A percentile compares a stretch with the other conserved stretches of the same genome.
phyloP scores from a whole-genome alignment of 164 flowering plant genomes.

The Aristolochia contorta region DNA sequence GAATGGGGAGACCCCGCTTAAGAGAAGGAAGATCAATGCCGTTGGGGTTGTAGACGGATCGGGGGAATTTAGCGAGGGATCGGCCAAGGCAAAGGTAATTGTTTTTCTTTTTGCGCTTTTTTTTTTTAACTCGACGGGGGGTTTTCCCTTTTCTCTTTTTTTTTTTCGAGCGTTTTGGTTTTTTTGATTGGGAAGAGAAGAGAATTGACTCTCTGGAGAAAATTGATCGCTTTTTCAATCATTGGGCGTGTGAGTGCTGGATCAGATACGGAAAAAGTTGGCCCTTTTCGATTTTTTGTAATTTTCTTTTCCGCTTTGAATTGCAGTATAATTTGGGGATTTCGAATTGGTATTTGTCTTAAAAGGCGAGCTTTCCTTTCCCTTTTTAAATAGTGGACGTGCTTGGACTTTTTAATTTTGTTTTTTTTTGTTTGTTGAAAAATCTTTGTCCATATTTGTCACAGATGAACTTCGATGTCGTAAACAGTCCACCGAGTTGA shows the following conservation, averaged over 20 bases:
- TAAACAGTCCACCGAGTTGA: too few species aligned
- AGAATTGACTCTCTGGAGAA: background rate
- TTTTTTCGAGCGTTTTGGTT: constrained; percentile 1
- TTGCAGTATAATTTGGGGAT: background rate
- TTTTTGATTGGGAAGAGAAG: background rate
- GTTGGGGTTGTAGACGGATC: constrained; percentile 17
- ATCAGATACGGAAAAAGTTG: background rate
- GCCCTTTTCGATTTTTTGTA: background rate
- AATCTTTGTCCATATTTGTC: too few species aligned
- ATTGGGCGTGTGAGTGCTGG: background rate
- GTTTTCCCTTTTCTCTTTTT: background rate
- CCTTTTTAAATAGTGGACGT: too few species aligned
- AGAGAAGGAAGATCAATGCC: constrained; percentile 45
- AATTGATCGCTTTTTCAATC: background rate
- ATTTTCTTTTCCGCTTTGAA: background rate
- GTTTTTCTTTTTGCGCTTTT: background rate
- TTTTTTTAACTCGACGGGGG: background rate
- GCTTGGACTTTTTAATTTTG: too few species aligned
- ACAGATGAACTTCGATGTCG: too few species aligned
- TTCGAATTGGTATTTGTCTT: too few species aligned
- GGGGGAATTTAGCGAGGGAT: too few species aligned
- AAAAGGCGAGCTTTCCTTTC: too few species aligned
- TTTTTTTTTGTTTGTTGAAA: too few species aligned
- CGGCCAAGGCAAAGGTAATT: constrained; percentile 21
- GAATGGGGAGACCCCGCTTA: constrained; percentile 14